phyloP scores from a whole-genome alignment of 495 filamentous ascomycete genomes.

The Hypoxylon lenormandii region DNA sequence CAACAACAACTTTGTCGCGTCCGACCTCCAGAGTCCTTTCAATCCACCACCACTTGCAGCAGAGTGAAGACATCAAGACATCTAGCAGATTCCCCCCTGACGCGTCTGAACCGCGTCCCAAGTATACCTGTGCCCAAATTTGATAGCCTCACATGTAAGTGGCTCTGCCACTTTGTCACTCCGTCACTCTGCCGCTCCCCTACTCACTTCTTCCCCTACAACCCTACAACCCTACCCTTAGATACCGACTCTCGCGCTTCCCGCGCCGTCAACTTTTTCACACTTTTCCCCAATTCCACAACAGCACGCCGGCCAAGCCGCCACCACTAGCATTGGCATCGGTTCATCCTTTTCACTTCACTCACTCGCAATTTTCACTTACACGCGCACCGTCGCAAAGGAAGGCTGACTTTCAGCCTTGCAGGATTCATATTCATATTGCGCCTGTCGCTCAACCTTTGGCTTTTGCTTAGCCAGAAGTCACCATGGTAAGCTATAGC shows the following conservation, averaged over 20 bases:
- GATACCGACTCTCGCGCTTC: conserved; percentile 44
- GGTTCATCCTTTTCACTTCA: conserved; percentile 23
- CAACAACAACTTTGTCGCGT: conserved; percentile 42
- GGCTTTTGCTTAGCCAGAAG: conserved; percentile 30
- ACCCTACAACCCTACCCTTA: conserved; percentile 34
- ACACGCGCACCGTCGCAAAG: conserved; percentile 14
- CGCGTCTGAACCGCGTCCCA: conserved; percentile 42
- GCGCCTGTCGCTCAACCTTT: conserved; percentile 39
- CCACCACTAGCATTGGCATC: conserved; percentile 48
- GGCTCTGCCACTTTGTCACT: conserved; percentile 32
- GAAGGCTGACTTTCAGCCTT: conserved; percentile 60
- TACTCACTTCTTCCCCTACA: too few relatives aligned
- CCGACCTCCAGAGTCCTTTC: conserved; percentile 25
- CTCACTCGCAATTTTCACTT: conserved; percentile 21
- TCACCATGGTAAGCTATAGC: conserved; percentile 41
- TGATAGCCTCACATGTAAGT: conserved; percentile 50
- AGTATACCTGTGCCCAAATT: conserved; percentile 21
- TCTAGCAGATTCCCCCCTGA: too few relatives aligned
- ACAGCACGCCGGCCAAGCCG: conserved; percentile 46
- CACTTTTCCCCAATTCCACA: conserved; percentile 53
- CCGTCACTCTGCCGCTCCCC: conserved; percentile 45
- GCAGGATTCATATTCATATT: conserved; percentile 47
- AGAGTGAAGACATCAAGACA: conserved; percentile 14
- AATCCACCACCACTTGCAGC: conserved; percentile 46
- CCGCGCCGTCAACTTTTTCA: conserved; percentile 46